A percentile compares a stretch with the other conserved stretches of the same genome.
Evolutionary conservation across 2,329 filamentous ascomycete species (phyloP).

Genomic region (Rutstroemia sydowiana): DNA sequence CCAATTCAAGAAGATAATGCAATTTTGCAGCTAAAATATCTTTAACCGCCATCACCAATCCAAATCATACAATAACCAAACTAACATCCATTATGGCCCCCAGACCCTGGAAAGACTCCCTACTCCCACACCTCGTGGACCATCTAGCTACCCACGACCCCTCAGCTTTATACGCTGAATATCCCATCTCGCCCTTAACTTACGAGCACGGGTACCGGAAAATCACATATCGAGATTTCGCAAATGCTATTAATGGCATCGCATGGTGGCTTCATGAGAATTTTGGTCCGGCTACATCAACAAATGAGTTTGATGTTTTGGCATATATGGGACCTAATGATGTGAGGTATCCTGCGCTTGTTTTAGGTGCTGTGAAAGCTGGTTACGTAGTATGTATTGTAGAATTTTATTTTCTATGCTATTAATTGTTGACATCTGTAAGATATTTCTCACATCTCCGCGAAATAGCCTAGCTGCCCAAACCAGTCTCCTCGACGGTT

Average conservation of each 20-base stretch:
- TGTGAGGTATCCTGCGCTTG: not conserved
- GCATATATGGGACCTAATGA: conserved; percentile 35
- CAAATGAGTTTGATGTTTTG: conserved; percentile 32
- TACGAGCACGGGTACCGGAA: conserved; percentile 7
- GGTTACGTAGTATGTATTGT: not conserved
- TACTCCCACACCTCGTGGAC: not conserved
- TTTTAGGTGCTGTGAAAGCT: conserved; percentile 1
- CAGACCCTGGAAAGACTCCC: not conserved
- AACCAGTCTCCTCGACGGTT: not conserved
- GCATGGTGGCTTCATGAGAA: conserved; percentile 14
- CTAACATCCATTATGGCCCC: too few species aligned
- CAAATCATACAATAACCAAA: too few species aligned
- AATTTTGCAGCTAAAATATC: too few species aligned
- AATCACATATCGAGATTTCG: conserved; percentile 12
- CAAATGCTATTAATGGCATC: conserved; percentile 14
- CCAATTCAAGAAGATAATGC: too few species aligned
- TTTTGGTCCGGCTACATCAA: conserved; percentile 8
- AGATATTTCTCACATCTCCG: not conserved
- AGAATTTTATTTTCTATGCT: not conserved
- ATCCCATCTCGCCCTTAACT: not conserved
- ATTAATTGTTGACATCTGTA: not conserved
- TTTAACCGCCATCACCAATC: too few species aligned
- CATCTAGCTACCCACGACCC: not conserved
- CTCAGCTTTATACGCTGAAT: not conserved
- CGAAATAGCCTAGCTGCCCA: not conserved